phyloP scores from a whole-genome alignment of 2,329 filamentous ascomycete genomes.

The Escovopsis weberi region DNA sequence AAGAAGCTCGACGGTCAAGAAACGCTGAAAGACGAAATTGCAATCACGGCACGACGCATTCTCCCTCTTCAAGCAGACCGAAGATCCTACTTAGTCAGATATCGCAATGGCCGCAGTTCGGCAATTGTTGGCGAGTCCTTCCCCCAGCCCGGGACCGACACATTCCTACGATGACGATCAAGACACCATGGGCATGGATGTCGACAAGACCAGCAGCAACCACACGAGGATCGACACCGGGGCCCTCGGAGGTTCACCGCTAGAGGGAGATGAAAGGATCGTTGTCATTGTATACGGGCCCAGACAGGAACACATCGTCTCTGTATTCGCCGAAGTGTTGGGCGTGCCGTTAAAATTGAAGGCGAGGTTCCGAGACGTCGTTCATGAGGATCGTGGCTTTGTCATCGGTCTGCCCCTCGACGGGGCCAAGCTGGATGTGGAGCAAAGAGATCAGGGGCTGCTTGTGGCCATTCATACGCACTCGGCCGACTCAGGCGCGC shows the following conservation, averaged over 20 bases:
- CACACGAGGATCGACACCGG: constrained; percentile 21
- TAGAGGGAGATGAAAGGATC: constrained; percentile 40
- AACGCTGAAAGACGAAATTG: too few relatives aligned
- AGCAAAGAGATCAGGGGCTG: constrained; percentile 39
- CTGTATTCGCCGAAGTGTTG: constrained; percentile 62
- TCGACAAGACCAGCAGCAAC: constrained; percentile 22
- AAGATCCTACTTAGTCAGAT: too few relatives aligned
- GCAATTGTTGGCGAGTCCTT: constrained; percentile 20
- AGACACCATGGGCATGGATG: constrained; percentile 15
- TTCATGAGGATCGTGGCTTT: constrained; percentile 40
- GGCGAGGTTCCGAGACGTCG: constrained; percentile 38
- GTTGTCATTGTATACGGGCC: constrained; percentile 55
- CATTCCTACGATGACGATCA: constrained; percentile 12
- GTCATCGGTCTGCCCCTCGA: constrained; percentile 51
- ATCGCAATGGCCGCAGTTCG: constrained; percentile 24
- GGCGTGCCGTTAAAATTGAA: constrained; percentile 56
- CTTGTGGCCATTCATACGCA: constrained; percentile 63
- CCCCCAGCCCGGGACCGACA: constrained; percentile 13
- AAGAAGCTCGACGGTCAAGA: too few relatives aligned
- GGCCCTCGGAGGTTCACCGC: constrained; percentile 30
- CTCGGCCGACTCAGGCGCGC: constrained; percentile 56
- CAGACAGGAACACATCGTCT: constrained; percentile 60
- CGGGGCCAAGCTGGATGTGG: constrained; percentile 42
- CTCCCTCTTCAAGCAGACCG: not conserved
- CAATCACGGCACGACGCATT: too few relatives aligned